These are phyloP conservation scores for Gentiana straminea DNA, from an alignment of 257 asterid species.

Conservation along the genomic window DNA sequence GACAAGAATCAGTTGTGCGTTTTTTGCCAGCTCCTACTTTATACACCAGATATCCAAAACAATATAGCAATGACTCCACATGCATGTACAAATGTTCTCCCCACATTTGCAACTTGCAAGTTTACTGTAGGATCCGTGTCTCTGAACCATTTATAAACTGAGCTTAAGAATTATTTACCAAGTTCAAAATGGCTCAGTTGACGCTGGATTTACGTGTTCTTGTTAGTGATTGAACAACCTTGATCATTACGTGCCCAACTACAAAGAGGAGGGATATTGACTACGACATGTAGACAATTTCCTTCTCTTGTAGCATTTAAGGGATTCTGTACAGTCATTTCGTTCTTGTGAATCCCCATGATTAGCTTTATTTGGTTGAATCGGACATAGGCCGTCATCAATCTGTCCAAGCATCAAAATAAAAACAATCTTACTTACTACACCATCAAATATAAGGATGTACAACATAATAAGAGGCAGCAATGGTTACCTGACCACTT, in stretches of 20 bases:
- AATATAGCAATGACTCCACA: not conserved
- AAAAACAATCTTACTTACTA: slow-evolving; percentile 1
- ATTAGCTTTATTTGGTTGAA: slow-evolving; percentile 2
- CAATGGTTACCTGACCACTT: slow-evolving; percentile 9
- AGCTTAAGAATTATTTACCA: not conserved
- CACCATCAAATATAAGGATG: not conserved
- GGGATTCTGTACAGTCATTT: not conserved
- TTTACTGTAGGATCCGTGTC: not conserved
- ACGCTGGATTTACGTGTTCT: not conserved
- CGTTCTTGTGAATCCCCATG: not conserved
- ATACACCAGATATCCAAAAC: not conserved
- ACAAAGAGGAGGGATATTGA: not conserved
- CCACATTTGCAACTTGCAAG: not conserved
- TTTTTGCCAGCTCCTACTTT: not conserved
- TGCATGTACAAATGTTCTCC: not conserved
- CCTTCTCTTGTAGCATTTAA: slow-evolving; percentile 20
- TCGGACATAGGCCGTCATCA: not conserved
- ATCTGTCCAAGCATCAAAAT: not conserved
- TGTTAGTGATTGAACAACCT: no score
- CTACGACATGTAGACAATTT: slow-evolving; percentile 6
- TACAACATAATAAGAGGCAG: not conserved
- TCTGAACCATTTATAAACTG: slow-evolving; percentile 6
- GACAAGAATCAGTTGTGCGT: not conserved
- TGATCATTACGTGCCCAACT: no score
- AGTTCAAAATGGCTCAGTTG: not conserved